Conservation (phyloP, 225 moss, liverwort and hornwort genomes). For the Ulota crispa region DNA sequence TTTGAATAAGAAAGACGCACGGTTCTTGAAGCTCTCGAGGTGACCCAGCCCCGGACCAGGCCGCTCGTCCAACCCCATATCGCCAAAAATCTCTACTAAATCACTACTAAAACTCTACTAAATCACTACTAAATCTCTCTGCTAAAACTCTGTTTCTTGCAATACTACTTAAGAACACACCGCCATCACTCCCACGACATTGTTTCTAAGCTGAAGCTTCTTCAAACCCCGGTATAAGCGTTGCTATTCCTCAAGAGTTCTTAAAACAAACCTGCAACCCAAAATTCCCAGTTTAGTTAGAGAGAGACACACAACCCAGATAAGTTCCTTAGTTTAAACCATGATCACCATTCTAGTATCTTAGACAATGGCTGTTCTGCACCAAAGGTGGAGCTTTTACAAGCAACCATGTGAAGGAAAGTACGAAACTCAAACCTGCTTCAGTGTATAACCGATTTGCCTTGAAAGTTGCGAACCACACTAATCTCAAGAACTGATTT, state of each 20-base stretch:
- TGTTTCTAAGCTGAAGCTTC: not conserved
- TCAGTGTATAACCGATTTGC: not conserved
- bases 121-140: not conserved
- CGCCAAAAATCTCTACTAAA: not conserved
- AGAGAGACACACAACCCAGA: too few relatives aligned
- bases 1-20: slow-evolving; percentile 46
- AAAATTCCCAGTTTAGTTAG: not conserved
- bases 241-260: not conserved
- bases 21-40: slow-evolving; percentile 34
- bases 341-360: not conserved
- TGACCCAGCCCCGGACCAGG: slow-evolving; percentile 12
- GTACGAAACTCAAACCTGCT: not conserved
- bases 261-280: slow-evolving; percentile 24
- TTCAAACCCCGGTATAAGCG: not conserved
- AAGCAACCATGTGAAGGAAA: not conserved
- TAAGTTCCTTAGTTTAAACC: not conserved
- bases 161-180: not conserved
- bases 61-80: slow-evolving; percentile 43
- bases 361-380: not conserved
- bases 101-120: not conserved
- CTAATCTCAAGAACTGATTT: not conserved
- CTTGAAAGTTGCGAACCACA: not conserved
- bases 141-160: slow-evolving; percentile 2
- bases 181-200: not conserved
- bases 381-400: not conserved